These are phyloP conservation scores for Pseudohalonectria lignicola DNA, from an alignment of 2,329 filamentous ascomycete genomes.

Conservation along the genomic window DNA sequence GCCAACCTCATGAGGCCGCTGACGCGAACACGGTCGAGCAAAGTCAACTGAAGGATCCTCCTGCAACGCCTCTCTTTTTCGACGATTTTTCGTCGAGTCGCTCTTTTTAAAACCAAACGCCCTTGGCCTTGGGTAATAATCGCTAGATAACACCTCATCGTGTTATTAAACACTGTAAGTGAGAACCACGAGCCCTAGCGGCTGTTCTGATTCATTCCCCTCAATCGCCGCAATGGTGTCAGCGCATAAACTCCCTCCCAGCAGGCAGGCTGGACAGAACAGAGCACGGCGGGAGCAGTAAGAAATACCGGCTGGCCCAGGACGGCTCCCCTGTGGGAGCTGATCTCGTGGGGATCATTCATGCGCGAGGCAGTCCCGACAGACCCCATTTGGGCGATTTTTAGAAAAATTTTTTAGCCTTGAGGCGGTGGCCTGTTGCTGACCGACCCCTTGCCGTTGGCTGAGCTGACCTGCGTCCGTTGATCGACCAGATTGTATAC, in stretches of 20 bases:
- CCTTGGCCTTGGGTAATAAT: no score
- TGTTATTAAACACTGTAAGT: no score
- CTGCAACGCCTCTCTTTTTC: slow-evolving; percentile 13
- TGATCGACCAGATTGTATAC: slow-evolving; percentile 40
- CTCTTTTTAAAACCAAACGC: slow-evolving; percentile 28
- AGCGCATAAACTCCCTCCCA: no score
- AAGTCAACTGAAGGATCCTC: slow-evolving; percentile 11
- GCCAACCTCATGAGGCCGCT: slow-evolving; percentile 5
- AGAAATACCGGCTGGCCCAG: not conserved
- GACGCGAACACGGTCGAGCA: slow-evolving; percentile 6
- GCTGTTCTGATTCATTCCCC: no score
- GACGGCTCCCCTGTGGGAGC: slow-evolving; percentile 7
- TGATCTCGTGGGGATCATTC: slow-evolving; percentile 19
- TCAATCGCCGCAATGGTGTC: no score
- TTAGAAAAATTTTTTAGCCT: no score
- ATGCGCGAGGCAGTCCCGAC: slow-evolving; percentile 11
- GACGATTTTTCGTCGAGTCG: slow-evolving; percentile 36
- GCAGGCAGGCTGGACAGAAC: no score
- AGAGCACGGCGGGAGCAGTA: slow-evolving; percentile 2
- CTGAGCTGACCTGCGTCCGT: not conserved
- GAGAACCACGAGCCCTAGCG: no score
- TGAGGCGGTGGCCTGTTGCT: slow-evolving; percentile 8
- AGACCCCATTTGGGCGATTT: no score
- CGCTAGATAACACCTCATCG: no score
- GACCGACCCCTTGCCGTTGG: slow-evolving; percentile 7